Evolutionary conservation across 345 rosid species (phyloP).

Genomic region (Populus davidiana): DNA sequence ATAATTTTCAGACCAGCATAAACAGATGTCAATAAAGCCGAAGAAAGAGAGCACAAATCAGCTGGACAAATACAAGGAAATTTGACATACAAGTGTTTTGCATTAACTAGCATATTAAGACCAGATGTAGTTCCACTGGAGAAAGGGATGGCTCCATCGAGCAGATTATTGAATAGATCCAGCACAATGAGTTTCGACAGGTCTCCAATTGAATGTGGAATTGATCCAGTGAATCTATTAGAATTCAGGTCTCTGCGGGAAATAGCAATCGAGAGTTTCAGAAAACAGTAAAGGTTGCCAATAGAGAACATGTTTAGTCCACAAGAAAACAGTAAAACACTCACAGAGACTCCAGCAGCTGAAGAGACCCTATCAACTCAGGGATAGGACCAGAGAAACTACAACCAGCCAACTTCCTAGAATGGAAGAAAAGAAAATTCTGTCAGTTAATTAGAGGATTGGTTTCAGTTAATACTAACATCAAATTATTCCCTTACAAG

Average conservation of each 20-base stretch:
- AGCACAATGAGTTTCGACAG: constrained; percentile 64
- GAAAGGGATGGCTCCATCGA: constrained; percentile 72
- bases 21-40: neutral
- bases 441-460: neutral
- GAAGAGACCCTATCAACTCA: constrained; percentile 54
- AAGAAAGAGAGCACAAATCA: neutral
- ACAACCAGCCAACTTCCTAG: constrained; percentile 73
- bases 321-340: constrained; percentile 1
- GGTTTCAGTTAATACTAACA: neutral
- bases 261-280: constrained; percentile 8
- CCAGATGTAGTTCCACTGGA: constrained; percentile 66
- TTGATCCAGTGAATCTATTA: constrained; percentile 64
- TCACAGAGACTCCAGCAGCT: constrained; percentile 54
- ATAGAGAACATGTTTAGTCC: neutral
- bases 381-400: constrained; percentile 69
- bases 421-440: neutral
- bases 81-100: constrained; percentile 73
- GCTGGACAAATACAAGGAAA: neutral
- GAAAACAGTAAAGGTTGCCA: neutral
- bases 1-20: neutral
- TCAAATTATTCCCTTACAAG: constrained; percentile 50
- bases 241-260: constrained; percentile 65
- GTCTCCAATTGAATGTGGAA: constrained; percentile 74
- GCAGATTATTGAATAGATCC: constrained; percentile 75
- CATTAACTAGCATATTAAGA: constrained; percentile 57